These are phyloP conservation scores for Ogataea neopini DNA, from an alignment of 805 yeast species.

Conservation along the genomic window DNA sequence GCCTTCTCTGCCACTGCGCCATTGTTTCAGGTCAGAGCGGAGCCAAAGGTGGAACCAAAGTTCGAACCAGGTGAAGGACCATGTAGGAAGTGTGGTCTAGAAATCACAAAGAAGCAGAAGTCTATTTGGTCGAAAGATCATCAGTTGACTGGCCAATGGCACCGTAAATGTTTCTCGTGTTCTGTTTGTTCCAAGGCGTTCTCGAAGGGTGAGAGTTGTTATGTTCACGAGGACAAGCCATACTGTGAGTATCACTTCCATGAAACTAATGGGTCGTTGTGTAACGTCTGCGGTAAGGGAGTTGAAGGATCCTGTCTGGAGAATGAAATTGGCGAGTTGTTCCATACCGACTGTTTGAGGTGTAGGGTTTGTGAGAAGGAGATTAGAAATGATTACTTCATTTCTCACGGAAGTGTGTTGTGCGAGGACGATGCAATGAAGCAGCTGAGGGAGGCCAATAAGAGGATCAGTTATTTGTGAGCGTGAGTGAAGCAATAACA, in stretches of 20 bases:
- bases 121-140: slow-evolving; percentile 83
- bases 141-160: slow-evolving; percentile 94
- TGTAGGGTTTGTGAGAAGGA: slow-evolving; percentile 60
- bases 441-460: slow-evolving; percentile 13
- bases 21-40: background rate
- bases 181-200: slow-evolving; percentile 57
- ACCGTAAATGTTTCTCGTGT: slow-evolving; percentile 81
- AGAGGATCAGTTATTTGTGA: slow-evolving; percentile 27
- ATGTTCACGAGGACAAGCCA: slow-evolving; percentile 77
- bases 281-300: slow-evolving; percentile 68
- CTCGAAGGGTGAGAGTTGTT: slow-evolving; percentile 63
- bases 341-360: slow-evolving; percentile 71
- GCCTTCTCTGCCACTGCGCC: slow-evolving; percentile 2
- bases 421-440: slow-evolving; percentile 48
- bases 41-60: slow-evolving; percentile 9
- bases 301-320: slow-evolving; percentile 92
- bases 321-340: slow-evolving; percentile 66
- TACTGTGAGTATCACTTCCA: slow-evolving; percentile 83
- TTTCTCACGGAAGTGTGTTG: slow-evolving; percentile 47
- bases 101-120: slow-evolving; percentile 51
- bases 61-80: slow-evolving; percentile 71
- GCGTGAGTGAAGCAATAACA: background rate
- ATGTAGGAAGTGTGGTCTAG: slow-evolving; percentile 69
- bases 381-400: slow-evolving; percentile 57
- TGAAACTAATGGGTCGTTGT: slow-evolving; percentile 68